Percentiles rank a stretch among this genome's conserved stretches.
Conservation (phyloP, 1,284 basidiomycete genomes). For the Sanghuangporus baumii region DNA sequence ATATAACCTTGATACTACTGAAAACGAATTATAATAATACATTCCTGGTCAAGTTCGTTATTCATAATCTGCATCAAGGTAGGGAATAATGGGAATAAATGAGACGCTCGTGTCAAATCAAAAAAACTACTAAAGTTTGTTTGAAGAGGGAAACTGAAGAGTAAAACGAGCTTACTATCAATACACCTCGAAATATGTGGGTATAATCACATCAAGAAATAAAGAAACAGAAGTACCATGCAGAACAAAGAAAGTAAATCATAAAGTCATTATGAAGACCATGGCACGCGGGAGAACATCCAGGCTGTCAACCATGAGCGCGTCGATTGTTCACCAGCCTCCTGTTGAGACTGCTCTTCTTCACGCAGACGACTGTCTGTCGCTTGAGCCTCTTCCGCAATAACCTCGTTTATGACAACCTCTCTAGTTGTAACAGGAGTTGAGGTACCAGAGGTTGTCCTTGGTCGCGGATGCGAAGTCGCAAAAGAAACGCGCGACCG, state of each 20-base stretch:
- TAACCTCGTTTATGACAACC: conserved; percentile 58
- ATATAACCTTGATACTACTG: too few species aligned
- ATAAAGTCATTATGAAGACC: neutral
- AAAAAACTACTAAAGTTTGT: neutral
- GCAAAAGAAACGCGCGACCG: conserved; percentile 8
- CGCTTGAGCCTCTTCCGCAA: conserved; percentile 59
- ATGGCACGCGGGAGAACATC: conserved; percentile 18
- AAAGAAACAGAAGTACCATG: neutral
- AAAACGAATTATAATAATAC: neutral
- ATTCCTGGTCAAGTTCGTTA: neutral
- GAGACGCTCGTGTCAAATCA: neutral
- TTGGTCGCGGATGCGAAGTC: neutral
- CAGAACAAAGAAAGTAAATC: neutral
- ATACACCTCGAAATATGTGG: too few species aligned
- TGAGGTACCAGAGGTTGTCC: conserved; percentile 10
- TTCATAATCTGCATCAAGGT: neutral
- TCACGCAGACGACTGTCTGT: conserved; percentile 49
- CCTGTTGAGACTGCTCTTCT: conserved; percentile 39
- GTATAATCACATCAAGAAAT: neutral
- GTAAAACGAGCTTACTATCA: too few species aligned
- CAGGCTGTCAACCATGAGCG: conserved; percentile 16
- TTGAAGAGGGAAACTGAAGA: too few species aligned
- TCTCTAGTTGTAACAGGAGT: conserved; percentile 42
- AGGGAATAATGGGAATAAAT: neutral
- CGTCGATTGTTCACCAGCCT: conserved; percentile 5